phyloP scores from a whole-genome alignment of 345 rosid species.

The Gossypioides kirkii region DNA sequence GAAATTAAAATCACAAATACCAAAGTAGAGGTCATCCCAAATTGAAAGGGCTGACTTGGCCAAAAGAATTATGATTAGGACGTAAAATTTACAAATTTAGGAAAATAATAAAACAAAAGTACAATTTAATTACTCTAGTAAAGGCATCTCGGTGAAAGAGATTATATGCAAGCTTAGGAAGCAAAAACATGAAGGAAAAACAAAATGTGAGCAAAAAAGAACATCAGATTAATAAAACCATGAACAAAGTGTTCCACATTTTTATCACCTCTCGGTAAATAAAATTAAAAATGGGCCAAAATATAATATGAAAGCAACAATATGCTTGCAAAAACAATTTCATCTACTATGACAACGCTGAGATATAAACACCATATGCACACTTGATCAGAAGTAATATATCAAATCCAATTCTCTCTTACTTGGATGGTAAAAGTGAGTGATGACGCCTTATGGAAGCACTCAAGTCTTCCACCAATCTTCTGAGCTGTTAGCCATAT shows the following conservation, averaged over 20 bases:
- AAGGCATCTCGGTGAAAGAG: neutral
- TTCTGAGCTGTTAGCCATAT: conserved; percentile 79
- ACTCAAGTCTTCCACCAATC: conserved; percentile 66
- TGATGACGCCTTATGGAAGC: conserved; percentile 70
- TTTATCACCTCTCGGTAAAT: neutral
- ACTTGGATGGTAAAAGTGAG: conserved; percentile 79
- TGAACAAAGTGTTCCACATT: neutral
- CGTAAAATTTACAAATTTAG: neutral
- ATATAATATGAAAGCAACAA: neutral
- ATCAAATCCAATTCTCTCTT: conserved; percentile 15
- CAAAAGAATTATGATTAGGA: neutral
- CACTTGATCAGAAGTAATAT: neutral
- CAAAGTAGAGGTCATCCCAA: neutral
- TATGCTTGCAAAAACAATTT: neutral
- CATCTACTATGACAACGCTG: neutral
- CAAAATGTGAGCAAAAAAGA: neutral
- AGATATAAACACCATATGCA: neutral
- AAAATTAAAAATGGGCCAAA: neutral
- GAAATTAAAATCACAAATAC: neutral
- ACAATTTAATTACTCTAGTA: neutral
- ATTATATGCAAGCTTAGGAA: neutral
- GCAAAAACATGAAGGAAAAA: neutral
- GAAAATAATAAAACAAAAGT: neutral
- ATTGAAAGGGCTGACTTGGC: neutral
- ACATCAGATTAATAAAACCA: neutral